Evolutionary conservation across 2,329 filamentous ascomycete species (phyloP), one percentile per base, ranked within the genome.

Genomic region (Colletotrichum camelliae): DNA sequence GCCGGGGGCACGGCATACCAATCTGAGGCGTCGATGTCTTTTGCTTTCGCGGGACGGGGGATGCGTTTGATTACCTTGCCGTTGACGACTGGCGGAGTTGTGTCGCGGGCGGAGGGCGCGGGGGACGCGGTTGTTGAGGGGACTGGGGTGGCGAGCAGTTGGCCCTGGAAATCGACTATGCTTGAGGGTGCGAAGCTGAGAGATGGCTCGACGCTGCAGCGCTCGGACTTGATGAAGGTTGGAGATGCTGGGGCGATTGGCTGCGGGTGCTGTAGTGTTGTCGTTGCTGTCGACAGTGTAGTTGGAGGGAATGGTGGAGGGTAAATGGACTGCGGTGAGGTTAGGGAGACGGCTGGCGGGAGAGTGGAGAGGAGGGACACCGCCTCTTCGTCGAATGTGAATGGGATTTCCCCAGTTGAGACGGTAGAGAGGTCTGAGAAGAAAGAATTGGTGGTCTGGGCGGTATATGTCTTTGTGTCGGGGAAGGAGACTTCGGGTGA

Each of bases 31-130:
- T 78, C 62, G 15, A 75, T 58, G 64, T 75, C 73, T 33, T 75
- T 75, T 33, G 73, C 73, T 21, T 75, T 75, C 10, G 73, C 64
- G 10, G 73, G 73, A 62, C 58, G 66, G 29, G 73, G 73, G 35
- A 75, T 75, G 43, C 73, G 73, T 58, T 75, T 73, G 24, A 75
- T 58, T 33, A 75, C 62, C 70, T 73, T 75, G 33, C 73, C 73
- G 15, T 73, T 55, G 9, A 75, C 73, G 33, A 75, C 64, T 27
- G 73, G 73, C 15, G 70, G 72, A 7, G 58, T 24, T 5, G 67
- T 43, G 70, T 58, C 57, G 13, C 70, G 66, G 12, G 5, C 16
- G 2, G 18, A 64, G 62, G 21, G 62, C 66, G 16, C 43, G 2
- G 71, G 62, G 9, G 43, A 60, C 2, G 37, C 13, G 33, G 64